A percentile compares a stretch with the other conserved stretches of the same genome.
Evolutionary conservation across 176 grass and related monocot genomes (phyloP).

Genomic region (Eragrostis nindensis): DNA sequence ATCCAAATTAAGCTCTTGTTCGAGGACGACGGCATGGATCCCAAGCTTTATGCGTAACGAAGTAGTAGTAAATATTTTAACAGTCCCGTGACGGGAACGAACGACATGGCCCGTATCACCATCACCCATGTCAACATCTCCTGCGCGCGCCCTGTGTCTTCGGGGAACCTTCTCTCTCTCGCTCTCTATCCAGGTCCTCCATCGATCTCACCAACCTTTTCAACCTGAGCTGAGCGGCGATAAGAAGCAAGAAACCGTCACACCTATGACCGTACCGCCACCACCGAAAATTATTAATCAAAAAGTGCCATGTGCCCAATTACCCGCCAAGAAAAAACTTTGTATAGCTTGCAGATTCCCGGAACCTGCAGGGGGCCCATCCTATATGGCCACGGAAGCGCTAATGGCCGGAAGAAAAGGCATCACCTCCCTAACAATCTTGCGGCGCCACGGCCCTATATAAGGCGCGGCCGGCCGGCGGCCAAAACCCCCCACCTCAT

Average conservation of each 20-base stretch:
- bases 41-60: background rate
- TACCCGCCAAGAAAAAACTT: background rate
- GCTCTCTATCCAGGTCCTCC: background rate
- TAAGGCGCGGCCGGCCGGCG: constrained; percentile 3
- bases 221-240: background rate
- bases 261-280: constrained; percentile 35
- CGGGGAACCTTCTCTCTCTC: constrained; percentile 42
- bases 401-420: constrained; percentile 26
- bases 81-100: too few relatives aligned
- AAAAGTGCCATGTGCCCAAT: constrained; percentile 44
- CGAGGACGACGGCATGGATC: too few relatives aligned
- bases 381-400: constrained; percentile 5
- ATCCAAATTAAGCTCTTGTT: background rate
- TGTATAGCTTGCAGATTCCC: constrained; percentile 24
- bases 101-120: too few relatives aligned
- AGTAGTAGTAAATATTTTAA: too few relatives aligned
- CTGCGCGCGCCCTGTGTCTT: constrained; percentile 30
- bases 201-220: constrained; percentile 31
- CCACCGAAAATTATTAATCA: background rate
- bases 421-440: background rate
- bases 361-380: constrained; percentile 37
- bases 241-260: constrained; percentile 29
- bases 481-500: background rate
- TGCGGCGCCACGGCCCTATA: constrained; percentile 47
- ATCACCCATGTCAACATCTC: constrained; percentile 1